Evolutionary conservation across 2,329 filamentous ascomycete species (phyloP).

Genomic region (Aspergillus puulaauensis): DNA sequence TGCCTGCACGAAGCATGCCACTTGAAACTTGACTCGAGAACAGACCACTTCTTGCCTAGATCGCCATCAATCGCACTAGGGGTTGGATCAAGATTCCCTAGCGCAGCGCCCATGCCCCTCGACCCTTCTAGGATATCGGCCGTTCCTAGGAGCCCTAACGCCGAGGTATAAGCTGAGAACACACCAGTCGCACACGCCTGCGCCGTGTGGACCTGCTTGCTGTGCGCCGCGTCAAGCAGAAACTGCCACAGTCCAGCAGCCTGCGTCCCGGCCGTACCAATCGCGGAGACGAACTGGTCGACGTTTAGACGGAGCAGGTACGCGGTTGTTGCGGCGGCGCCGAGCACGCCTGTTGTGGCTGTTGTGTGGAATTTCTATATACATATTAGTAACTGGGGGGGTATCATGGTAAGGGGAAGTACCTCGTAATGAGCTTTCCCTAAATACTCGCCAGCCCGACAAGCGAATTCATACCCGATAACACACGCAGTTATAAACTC

Average conservation of each 20-base stretch:
- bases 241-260: slow-evolving; percentile 36
- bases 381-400: background rate
- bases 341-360: slow-evolving; percentile 27
- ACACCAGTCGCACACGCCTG: slow-evolving; percentile 34
- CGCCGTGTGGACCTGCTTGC: slow-evolving; percentile 33
- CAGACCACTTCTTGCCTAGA: slow-evolving; percentile 25
- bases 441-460: slow-evolving; percentile 29
- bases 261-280: slow-evolving; percentile 33
- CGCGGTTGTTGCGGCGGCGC: slow-evolving; percentile 28
- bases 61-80: slow-evolving; percentile 25
- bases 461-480: slow-evolving; percentile 32
- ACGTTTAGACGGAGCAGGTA: slow-evolving; percentile 24
- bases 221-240: slow-evolving; percentile 30
- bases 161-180: slow-evolving; percentile 31
- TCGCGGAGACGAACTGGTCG: slow-evolving; percentile 25
- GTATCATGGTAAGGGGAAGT: background rate
- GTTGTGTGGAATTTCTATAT: slow-evolving; percentile 28
- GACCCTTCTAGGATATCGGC: slow-evolving; percentile 30
- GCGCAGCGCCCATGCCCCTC: slow-evolving; percentile 25
- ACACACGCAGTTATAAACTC: slow-evolving; percentile 33
- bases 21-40: slow-evolving; percentile 33
- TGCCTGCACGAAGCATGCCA: slow-evolving; percentile 36
- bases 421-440: slow-evolving; percentile 34
- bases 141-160: slow-evolving; percentile 26
- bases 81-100: slow-evolving; percentile 22